Evolutionary conservation across 2,329 filamentous ascomycete genomes (phyloP).

Genomic region (Microdochium paspali): DNA sequence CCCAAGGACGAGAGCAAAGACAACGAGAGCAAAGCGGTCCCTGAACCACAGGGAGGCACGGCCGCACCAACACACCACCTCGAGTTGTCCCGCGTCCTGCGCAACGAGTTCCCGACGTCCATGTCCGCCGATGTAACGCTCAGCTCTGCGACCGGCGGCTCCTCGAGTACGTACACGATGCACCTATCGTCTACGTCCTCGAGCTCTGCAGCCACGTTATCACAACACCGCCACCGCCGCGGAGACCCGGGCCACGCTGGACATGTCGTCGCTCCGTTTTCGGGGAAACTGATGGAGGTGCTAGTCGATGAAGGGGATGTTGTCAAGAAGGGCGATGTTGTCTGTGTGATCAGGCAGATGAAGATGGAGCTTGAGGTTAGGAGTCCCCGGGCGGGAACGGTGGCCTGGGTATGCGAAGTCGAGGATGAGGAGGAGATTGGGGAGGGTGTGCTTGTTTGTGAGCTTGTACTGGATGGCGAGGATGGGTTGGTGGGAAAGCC

Average conservation of each 20-base stretch:
- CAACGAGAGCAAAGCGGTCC: constrained; percentile 13
- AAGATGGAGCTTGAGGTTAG: constrained; percentile 62
- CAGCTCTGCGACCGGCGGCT: constrained; percentile 23
- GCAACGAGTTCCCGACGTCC: constrained; percentile 49
- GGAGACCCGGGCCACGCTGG: constrained; percentile 36
- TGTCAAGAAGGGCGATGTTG: constrained; percentile 37
- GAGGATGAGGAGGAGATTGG: constrained; percentile 44
- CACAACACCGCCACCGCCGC: constrained; percentile 33
- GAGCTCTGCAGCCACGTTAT: constrained; percentile 32
- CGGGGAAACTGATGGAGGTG: constrained; percentile 50
- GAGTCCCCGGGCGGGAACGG: constrained; percentile 31
- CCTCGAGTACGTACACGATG: not conserved
- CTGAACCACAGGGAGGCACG: constrained; percentile 10
- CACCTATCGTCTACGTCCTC: constrained; percentile 21
- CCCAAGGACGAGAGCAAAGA: not conserved
- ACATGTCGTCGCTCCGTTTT: constrained; percentile 47
- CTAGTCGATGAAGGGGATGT: constrained; percentile 41
- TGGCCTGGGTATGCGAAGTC: constrained; percentile 42
- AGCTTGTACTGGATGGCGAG: not conserved
- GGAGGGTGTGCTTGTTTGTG: constrained; percentile 38
- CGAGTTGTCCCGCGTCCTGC: constrained; percentile 40
- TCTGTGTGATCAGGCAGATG: constrained; percentile 56
- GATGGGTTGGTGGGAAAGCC: not conserved
- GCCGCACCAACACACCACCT: constrained; percentile 35
- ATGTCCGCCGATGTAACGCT: constrained; percentile 43